phyloP scores from a whole-genome alignment of 1,284 basidiomycete species.

The Cryptococcus sp. region DNA sequence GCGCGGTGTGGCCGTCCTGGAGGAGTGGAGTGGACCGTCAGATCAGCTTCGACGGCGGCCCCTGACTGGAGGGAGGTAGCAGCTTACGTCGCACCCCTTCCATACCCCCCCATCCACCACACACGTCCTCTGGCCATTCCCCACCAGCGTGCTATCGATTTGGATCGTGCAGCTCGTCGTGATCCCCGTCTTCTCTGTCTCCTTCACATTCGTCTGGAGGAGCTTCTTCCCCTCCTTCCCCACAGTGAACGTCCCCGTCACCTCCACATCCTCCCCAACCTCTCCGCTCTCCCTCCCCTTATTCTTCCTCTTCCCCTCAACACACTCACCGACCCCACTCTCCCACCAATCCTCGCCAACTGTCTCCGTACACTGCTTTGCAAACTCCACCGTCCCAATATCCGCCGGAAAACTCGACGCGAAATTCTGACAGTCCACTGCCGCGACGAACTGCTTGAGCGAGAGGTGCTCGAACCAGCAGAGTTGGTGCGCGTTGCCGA shows the following conservation, averaged over 20 bases:
- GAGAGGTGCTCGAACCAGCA: conserved; percentile 57
- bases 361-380: conserved; percentile 62
- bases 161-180: conserved; percentile 81
- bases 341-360: conserved; percentile 66
- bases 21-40: too few relatives aligned
- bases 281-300: neutral
- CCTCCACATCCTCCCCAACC: conserved; percentile 11
- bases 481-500: conserved; percentile 76
- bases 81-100: conserved; percentile 76
- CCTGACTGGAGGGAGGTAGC: neutral
- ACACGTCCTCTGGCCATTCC: conserved; percentile 59
- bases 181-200: conserved; percentile 57
- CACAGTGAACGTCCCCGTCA: conserved; percentile 58
- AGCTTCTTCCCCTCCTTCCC: conserved; percentile 47
- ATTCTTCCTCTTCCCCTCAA: conserved; percentile 41
- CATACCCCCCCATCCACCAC: conserved; percentile 67
- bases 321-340: conserved; percentile 59
- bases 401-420: conserved; percentile 57
- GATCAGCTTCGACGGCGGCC: too few relatives aligned
- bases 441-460: conserved; percentile 63
- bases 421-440: conserved; percentile 69
- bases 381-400: conserved; percentile 65
- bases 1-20: conserved; percentile 67
- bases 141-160: conserved; percentile 55
- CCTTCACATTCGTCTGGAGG: conserved; percentile 59